phyloP scores from a whole-genome alignment of 1,139 yeast genomes.

The Saccharomyces hybrid region DNA sequence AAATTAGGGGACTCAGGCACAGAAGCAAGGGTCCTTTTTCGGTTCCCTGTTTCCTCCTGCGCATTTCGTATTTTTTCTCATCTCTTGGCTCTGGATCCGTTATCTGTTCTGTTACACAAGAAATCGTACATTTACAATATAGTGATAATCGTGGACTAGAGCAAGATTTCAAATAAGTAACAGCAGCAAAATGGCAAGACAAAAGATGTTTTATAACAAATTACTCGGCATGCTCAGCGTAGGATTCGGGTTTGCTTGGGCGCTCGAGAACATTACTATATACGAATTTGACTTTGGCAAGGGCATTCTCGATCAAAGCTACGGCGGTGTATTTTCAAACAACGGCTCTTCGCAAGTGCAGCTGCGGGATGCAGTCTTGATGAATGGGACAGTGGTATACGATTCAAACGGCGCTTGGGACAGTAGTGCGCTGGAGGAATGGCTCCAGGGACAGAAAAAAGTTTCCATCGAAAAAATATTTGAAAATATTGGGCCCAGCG shows the following conservation, averaged over 20 bases:
- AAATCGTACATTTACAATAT: not conserved
- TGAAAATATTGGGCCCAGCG: constrained; percentile 36
- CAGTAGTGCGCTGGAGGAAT: constrained; percentile 40
- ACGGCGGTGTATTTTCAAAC: not conserved
- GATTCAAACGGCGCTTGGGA: not conserved
- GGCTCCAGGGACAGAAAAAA: constrained; percentile 35
- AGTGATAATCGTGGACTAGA: not conserved
- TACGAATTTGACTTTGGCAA: not conserved
- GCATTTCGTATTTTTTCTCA: not conserved
- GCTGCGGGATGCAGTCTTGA: not conserved
- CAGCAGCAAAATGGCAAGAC: not conserved
- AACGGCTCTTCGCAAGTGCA: not conserved
- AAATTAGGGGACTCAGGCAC: not conserved
- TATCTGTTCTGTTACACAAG: not conserved
- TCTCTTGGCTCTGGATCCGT: not conserved
- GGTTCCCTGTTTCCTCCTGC: not conserved
- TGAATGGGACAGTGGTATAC: not conserved
- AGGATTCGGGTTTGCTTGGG: not conserved
- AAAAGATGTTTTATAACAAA: not conserved
- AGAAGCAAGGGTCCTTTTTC: not conserved
- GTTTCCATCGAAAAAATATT: constrained; percentile 48
- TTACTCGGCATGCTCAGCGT: not conserved
- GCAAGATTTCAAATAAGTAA: not conserved
- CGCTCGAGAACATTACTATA: not conserved
- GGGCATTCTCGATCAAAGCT: not conserved